Percentiles rank a stretch among this genome's conserved stretches.
phyloP scores from a whole-genome alignment of 1,284 basidiomycete genomes.

The Ustilago crameri region DNA sequence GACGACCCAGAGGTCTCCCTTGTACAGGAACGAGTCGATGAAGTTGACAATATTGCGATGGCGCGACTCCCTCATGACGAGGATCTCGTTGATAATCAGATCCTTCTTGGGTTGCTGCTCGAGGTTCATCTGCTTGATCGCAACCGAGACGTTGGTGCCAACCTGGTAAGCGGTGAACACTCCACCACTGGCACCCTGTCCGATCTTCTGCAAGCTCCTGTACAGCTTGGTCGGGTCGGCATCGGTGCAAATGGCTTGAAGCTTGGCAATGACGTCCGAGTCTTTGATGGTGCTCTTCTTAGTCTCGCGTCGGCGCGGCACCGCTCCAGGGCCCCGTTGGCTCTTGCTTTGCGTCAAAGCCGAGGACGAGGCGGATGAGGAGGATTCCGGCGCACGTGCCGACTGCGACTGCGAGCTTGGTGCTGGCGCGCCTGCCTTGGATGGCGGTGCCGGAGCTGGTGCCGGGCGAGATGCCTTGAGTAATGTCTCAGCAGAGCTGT shows the following conservation, averaged over 20 bases:
- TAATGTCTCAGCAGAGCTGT: conserved; percentile 18
- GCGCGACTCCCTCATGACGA: conserved; percentile 94
- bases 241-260: conserved; percentile 95
- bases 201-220: conserved; percentile 92
- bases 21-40: conserved; percentile 96
- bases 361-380: conserved; percentile 4
- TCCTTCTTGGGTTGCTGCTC: conserved; percentile 99
- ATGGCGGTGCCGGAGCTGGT: conserved; percentile 23
- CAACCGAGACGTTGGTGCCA: conserved; percentile 89
- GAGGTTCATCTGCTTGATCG: conserved; percentile 99
- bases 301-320: conserved; percentile 78
- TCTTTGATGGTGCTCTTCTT: conserved; percentile 79
- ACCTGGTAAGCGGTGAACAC: conserved; percentile 98
- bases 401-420: conserved; percentile 18
- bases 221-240: conserved; percentile 96
- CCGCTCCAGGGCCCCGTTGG: conserved; percentile 32
- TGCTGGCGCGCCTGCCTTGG: conserved; percentile 19
- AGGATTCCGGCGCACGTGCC: conserved; percentile 5
- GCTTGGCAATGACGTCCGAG: conserved; percentile 86
- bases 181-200: conserved; percentile 96
- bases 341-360: conserved; percentile 22
- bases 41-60: conserved; percentile 99
- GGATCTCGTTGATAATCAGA: conserved; percentile 99
- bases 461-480: conserved; percentile 57
- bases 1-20: conserved; percentile 98